Base-by-base conservation (phyloP, 1,284 basidiomycete species). In the Heterobasidion annosum region DNA sequence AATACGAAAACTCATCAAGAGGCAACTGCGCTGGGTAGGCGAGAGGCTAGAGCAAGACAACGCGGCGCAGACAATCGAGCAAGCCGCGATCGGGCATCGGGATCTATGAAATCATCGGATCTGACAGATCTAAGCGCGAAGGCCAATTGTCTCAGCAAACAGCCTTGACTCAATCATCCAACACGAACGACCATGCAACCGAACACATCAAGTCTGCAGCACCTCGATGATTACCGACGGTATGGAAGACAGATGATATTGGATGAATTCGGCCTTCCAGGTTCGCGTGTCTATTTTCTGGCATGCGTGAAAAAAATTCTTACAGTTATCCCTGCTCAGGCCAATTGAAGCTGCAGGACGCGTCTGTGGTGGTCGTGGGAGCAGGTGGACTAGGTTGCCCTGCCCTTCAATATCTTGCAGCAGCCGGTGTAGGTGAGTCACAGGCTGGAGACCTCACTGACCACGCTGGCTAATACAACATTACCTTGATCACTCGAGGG, bases 191-290 rank as follows among this genome's bases (percentile, higher is more conserved):
- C 40, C 13, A 43, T 16, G 16, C 40, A 43, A 43, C 12, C 16
- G 40, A 43, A 43, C 40, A 19, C n/a, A 6, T 47, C 45, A 18
- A 16, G 33, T 59, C 54, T 70, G 55, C 68, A 80, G 16, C 70
- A 73, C 33, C 68, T 83, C 19, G 70, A 77, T 47, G 95, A 98
- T 64, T 98, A 97, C 68, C 73, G 76, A 61, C 81, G 96, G 49
- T 99, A 98, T 81, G 94, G 95, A 25, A 78, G 97, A 47, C 97
- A 99, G 67, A 97, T 99, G 93, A 94, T 99, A 61, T 75, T 98
- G 54, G 84, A 93, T 55, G 86, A 84, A 25, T 88, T 98, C 65
- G 96, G 96, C 0, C 75, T 98, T 1, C 73, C 80, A 67, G 93
- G 91, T 88, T 56, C 51, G 57, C 13, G 50, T 40, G 47, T 48